Conservation (phyloP, 2,329 filamentous ascomycete genomes). For the Botrytis fragariae region DNA sequence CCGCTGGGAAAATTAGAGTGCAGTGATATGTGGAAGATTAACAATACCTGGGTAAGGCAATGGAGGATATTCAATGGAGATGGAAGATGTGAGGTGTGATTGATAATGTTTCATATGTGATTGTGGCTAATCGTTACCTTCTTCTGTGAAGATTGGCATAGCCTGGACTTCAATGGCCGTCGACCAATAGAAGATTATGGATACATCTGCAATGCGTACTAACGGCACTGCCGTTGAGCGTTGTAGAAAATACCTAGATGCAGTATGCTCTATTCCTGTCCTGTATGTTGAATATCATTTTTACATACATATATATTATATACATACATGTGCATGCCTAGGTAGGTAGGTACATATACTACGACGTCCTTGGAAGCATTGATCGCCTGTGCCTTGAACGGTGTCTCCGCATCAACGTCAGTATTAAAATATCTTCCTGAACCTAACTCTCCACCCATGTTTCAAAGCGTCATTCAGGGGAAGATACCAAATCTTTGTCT, state of each 20-base stretch:
- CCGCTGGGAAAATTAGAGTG: neutral
- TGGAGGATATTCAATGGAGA: neutral
- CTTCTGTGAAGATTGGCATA: neutral
- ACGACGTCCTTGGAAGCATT: neutral
- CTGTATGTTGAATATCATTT: neutral
- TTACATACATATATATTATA: neutral
- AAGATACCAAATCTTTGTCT: too few species aligned
- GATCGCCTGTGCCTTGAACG: neutral
- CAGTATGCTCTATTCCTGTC: neutral
- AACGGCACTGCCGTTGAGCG: neutral
- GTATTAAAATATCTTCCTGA: neutral
- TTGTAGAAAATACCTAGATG: neutral
- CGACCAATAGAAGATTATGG: neutral
- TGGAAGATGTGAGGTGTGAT: neutral
- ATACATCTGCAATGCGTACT: neutral
- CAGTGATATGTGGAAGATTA: neutral
- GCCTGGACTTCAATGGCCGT: neutral
- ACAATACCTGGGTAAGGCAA: neutral
- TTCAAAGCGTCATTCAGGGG: neutral
- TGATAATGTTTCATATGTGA: conserved; percentile 11
- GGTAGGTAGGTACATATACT: neutral
- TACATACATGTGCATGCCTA: neutral
- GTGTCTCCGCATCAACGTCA: neutral
- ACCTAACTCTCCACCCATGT: neutral
- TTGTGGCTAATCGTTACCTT: neutral